Base-by-base conservation (phyloP, 352 stramenopile genomes). In the Discostella stelligera region DNA sequence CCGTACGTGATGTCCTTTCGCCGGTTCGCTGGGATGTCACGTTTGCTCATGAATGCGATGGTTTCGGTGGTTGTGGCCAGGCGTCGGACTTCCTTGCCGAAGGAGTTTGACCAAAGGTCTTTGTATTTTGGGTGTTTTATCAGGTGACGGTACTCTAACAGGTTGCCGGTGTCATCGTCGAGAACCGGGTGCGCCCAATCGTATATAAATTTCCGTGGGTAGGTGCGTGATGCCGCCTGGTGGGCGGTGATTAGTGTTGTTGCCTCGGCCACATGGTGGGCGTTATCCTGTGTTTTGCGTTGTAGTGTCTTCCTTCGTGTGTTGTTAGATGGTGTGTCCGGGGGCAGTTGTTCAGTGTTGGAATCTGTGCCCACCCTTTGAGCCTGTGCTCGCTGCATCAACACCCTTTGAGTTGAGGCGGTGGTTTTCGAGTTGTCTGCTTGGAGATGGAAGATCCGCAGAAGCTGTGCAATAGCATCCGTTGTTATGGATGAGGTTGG, bases 1-100 rank as follows among this genome's bases (percentile, higher is more conserved):
- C 44, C 48, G 37, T 80, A 83, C 0, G 76, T 77, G n/a, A 53
- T 39, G 20, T 46, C 23, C 6, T 56, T 21, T 56, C 27, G 23
- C 2, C 49, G 39, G 23, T 67, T 25, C 3, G 62, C 14, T 20
- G 59, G 74, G 14, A 77, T 30, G 11, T 63, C 16, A 6, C 1
- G 13, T 55, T 56, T 56, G 49, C 27, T 27, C 32, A 62, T 9
- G 63, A 56, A 41, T 50, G 75, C 81, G 41, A 65, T 55, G 6
- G 49, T 55, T 10, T 55, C 49, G 8, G 49, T 58, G 4, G 10
- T 3, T 23, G 50, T 58, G 4, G 44, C 61, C 2, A 69, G 37
- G 6, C 50, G 18, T 18, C 11, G 9, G 11, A 72, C 65, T 46
- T 56, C 27, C 2, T 32, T 32, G 2, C 27, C 27, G 27, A 32